Percentiles rank a stretch among this genome's conserved stretches.
These are phyloP conservation scores for Fusarium verrucosum DNA, from an alignment of 2,329 filamentous ascomycete species.

Conservation along the genomic window DNA sequence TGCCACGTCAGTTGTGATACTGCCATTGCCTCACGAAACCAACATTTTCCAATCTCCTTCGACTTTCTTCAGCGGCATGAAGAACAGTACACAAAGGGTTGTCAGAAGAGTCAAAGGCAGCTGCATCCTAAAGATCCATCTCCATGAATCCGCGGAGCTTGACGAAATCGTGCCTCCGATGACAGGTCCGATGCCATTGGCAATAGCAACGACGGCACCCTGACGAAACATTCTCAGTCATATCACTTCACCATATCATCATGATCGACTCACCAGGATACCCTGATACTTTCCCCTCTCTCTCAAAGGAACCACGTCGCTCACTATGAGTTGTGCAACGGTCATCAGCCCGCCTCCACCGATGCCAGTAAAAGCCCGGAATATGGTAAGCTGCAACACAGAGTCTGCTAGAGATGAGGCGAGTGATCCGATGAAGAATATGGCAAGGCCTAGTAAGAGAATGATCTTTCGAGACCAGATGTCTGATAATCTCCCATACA, in stretches of 20 bases:
- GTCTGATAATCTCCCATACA: constrained; percentile 58
- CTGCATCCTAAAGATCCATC: constrained; percentile 65
- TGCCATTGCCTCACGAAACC: neutral
- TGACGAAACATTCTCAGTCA: constrained; percentile 5
- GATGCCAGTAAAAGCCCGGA: constrained; percentile 58
- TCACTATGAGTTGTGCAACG: constrained; percentile 74
- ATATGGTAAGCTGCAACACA: constrained; percentile 53
- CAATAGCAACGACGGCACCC: constrained; percentile 61
- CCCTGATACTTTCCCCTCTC: constrained; percentile 80
- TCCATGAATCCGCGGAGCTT: constrained; percentile 56
- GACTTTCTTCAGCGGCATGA: constrained; percentile 66
- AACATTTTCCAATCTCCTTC: constrained; percentile 60
- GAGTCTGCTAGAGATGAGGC: constrained; percentile 55
- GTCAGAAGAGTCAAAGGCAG: constrained; percentile 61
- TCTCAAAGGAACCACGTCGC: constrained; percentile 74
- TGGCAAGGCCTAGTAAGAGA: constrained; percentile 50
- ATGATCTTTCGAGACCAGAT: constrained; percentile 58
- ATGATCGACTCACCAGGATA: constrained; percentile 49
- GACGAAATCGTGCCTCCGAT: constrained; percentile 62
- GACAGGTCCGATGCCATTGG: constrained; percentile 64
- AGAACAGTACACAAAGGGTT: constrained; percentile 59
- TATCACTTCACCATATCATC: accelerated
- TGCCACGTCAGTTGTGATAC: neutral
- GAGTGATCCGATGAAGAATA: constrained; percentile 57
- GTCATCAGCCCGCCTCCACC: constrained; percentile 78